Evolutionary conservation across 495 filamentous ascomycete genomes (phyloP), one percentile per base, ranked within the genome.

Genomic region (Neurospora sp.): DNA sequence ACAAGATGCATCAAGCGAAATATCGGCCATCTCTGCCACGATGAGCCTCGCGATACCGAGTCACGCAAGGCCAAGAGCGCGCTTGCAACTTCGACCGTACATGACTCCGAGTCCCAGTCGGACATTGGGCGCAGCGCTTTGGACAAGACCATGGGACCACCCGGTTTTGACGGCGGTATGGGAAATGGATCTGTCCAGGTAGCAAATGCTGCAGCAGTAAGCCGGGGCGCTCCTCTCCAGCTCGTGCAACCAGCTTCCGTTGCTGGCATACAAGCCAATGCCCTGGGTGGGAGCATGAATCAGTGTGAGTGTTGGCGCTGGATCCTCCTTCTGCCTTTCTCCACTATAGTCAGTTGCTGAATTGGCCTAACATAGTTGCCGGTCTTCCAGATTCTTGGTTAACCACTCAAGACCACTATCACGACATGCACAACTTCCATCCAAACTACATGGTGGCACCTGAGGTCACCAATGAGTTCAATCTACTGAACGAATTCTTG

Each of bases 1-100:
- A 93, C 93, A 72, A 90, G 96, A 84, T 99, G 96, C 87, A 93
- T 99, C 85, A 98, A 98, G 83, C 92, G 96, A 78, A 97, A 97
- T 86, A 99, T 99, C 81, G 96, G 95, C 76, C 96, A 98, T 86
- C 86, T 99, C 72, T 99, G 96, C 84, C 96, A 98, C 84, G 96
- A 99, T 81, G 96, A 98, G 83, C 94, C 94, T 72, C 90, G 96
- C 82, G 97, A 97, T 53, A 76, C 82, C 70, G 86, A 86, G 75
- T 81, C 85, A 80, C 92, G 89, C 75, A 87, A 90, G 80, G 80
- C 85, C 73, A 95, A 94, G 81, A 87, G 85, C 77, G 91, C 92
- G 76, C 84, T 86, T 70, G 91, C 87, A 39, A 85, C 88, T 71
- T 87, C 87, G 47, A 81, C 85, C 20, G 86, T 84, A 71, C 88